Evolutionary conservation across 352 stramenopile genomes (phyloP).

Genomic region (Pythium catenulatum): DNA sequence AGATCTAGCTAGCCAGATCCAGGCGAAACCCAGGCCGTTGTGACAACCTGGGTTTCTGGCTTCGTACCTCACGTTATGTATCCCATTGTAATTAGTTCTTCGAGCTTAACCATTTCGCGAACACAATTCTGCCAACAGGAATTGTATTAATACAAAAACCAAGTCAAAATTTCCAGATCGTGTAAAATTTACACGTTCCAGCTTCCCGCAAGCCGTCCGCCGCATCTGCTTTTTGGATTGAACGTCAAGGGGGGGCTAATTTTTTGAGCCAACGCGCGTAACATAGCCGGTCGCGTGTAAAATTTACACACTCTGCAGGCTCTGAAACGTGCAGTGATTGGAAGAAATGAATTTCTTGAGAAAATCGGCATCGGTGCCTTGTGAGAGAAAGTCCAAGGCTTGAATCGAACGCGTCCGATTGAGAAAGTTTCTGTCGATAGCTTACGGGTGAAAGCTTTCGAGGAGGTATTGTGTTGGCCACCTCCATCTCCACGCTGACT

Average conservation of each 20-base stretch:
- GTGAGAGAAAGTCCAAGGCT: too few species aligned
- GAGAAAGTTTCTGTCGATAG: too few species aligned
- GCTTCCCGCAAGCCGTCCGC: not conserved
- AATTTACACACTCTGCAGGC: conserved; percentile 29
- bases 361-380: too few species aligned
- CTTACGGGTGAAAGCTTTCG: too few species aligned
- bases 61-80: too few species aligned
- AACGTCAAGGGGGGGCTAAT: conserved; percentile 29
- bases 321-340: not conserved
- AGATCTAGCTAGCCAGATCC: too few species aligned
- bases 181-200: conserved; percentile 21
- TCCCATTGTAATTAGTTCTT: too few species aligned
- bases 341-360: not conserved
- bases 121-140: not conserved
- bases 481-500: too few species aligned
- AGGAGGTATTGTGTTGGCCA: too few species aligned
- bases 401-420: too few species aligned
- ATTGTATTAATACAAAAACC: conserved; percentile 7
- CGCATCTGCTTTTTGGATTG: conserved; percentile 21
- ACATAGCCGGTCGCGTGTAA: conserved; percentile 11
- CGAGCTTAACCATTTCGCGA: conserved; percentile 14
- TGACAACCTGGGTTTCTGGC: too few species aligned
- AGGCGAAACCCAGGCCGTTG: too few species aligned
- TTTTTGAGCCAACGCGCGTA: not conserved
- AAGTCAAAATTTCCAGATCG: conserved; percentile 6